Evolutionary conservation across 108 stramenopile genomes (phyloP), one percentile per base, ranked within the genome.

Genomic region (Mediolabrus comicus): DNA sequence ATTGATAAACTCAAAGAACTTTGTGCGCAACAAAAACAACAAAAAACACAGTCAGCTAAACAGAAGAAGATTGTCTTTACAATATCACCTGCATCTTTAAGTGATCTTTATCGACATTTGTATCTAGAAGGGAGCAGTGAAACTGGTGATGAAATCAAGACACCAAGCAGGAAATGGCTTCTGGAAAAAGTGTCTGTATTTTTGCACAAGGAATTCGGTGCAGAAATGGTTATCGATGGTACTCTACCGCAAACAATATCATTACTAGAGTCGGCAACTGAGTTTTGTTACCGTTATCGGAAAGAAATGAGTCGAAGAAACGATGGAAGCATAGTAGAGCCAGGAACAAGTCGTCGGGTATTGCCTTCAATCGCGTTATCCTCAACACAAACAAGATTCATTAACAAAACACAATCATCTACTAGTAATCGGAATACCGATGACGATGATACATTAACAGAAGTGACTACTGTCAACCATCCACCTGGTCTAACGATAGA

Each of bases 31-130:
- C 49, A 46, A 62, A 24, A 1, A 11, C 28, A 46, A 56, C 13
- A 28, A 65, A 17, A 46, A 62, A 24, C 0, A 11, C 28, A 46
- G 9, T 27, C 64, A 22, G 56, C 33, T 53, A n/a, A 46, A 7
- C 53, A 17, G 9, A 41, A 46, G 51, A 38, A 39, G 17, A 71
- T 84, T 31, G 81, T 74, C 16, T 72, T 92, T 52, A 91, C 94
- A 2, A 60, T 95, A 30, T 92, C 91, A 4, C 80, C 91, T 3
- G 86, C 89, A 28, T 76, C 85, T 14, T 79, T 86, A 80, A 89
- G 88, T 19, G 94, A 95, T 75, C 52, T 92, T 12, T 66, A 83
- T 53, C 86, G 92, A 27, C 82, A 87, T 69, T 80, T 88, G 62
- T 63, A 87, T 41, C 30, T 84, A 9, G 66, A 60, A 13, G 10